These are phyloP conservation scores for Candida nemodendra DNA, from an alignment of 805 yeast species.

Conservation along the genomic window DNA sequence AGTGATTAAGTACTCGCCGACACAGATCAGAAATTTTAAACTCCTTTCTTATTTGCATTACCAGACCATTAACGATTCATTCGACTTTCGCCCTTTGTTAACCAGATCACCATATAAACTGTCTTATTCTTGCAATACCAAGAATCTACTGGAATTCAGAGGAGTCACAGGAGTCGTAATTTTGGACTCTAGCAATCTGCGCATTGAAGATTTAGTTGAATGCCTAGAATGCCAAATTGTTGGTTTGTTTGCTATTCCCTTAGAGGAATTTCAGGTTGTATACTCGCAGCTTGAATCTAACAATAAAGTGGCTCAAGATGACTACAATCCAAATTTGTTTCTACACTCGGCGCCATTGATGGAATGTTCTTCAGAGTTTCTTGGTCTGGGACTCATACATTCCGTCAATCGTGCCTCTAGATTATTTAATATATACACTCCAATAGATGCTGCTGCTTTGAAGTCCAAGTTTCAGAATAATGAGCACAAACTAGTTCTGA, in stretches of 20 bases:
- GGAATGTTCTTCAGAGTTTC: conserved; percentile 30
- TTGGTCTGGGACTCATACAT: conserved; percentile 64
- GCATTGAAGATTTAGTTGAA: conserved; percentile 33
- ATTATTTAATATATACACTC: conserved; percentile 57
- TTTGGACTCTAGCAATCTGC: conserved; percentile 34
- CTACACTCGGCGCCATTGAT: conserved; percentile 14
- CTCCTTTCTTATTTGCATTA: conserved; percentile 55
- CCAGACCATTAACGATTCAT: conserved; percentile 19
- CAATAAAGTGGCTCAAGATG: neutral
- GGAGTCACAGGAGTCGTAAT: conserved; percentile 40
- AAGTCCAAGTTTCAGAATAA: conserved; percentile 18
- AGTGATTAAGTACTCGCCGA: conserved; percentile 42
- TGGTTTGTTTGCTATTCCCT: conserved; percentile 36
- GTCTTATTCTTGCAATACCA: conserved; percentile 32
- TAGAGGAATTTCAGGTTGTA: conserved; percentile 19
- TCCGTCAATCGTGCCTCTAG: conserved; percentile 47
- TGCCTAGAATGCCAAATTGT: conserved; percentile 42
- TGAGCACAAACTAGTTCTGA: conserved; percentile 38
- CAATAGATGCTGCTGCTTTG: conserved; percentile 27
- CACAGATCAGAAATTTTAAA: conserved; percentile 52
- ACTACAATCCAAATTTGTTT: conserved; percentile 28
- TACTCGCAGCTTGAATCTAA: conserved; percentile 16
- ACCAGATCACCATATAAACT: conserved; percentile 39
- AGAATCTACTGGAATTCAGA: conserved; percentile 9
- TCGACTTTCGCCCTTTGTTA: conserved; percentile 45